Evolutionary conservation across 495 filamentous ascomycete species (phyloP).

Genomic region (Evernia prunastri): DNA sequence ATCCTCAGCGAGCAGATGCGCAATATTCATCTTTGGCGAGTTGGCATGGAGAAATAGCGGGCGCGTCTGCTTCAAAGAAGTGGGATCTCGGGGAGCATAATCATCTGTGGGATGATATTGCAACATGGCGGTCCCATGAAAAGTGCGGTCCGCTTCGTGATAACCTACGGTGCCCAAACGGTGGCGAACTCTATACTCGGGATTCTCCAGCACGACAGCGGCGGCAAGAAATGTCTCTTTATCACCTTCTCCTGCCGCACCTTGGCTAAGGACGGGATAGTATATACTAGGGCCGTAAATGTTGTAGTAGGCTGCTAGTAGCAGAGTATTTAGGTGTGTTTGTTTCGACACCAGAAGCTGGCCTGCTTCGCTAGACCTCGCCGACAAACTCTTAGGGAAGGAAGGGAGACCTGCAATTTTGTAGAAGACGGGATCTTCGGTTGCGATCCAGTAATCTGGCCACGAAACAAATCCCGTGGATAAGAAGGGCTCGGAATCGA

Average conservation of each 20-base stretch:
- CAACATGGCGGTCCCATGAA: constrained; percentile 40
- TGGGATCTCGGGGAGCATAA: constrained; percentile 1
- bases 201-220: constrained; percentile 42
- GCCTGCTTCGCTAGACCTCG: constrained; percentile 50
- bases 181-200: constrained; percentile 48
- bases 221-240: constrained; percentile 59
- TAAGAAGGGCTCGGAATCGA: constrained; percentile 46
- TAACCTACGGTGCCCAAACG: constrained; percentile 40
- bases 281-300: constrained; percentile 53
- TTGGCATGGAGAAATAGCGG: constrained; percentile 33
- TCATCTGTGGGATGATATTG: constrained; percentile 46
- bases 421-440: constrained; percentile 48
- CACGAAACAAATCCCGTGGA: constrained; percentile 51
- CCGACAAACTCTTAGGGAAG: constrained; percentile 35
- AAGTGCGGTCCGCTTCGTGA: constrained; percentile 20
- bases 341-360: constrained; percentile 52
- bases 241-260: constrained; percentile 54
- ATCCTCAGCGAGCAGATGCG: constrained; percentile 22
- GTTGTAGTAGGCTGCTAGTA: constrained; percentile 60
- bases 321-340: constrained; percentile 44
- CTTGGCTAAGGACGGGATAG: constrained; percentile 52
- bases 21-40: constrained; percentile 35
- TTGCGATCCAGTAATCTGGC: constrained; percentile 52
- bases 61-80: constrained; percentile 13
- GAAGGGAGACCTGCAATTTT: constrained; percentile 43